Evolutionary conservation across 805 yeast genomes (phyloP).

Genomic region (Ogataea chonburiensis): DNA sequence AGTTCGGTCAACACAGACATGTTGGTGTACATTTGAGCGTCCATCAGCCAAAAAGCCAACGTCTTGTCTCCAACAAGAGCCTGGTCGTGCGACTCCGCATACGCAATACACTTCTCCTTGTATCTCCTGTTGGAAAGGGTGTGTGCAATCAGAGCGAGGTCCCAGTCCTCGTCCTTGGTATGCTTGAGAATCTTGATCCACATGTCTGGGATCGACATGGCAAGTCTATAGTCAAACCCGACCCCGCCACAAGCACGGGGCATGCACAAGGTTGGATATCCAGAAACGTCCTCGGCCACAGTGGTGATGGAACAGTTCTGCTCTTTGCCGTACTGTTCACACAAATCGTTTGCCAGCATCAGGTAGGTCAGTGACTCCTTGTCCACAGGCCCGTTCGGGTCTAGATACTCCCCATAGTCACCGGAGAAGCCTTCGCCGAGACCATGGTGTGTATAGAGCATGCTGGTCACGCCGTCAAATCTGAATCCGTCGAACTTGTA

Average conservation of each 20-base stretch:
- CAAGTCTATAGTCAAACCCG: slow-evolving; percentile 90
- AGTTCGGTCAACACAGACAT: slow-evolving; percentile 77
- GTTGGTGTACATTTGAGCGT: slow-evolving; percentile 95
- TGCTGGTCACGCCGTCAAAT: slow-evolving; percentile 94
- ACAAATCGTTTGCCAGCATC: slow-evolving; percentile 85
- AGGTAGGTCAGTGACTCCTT: slow-evolving; percentile 82
- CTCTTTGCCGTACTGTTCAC: slow-evolving; percentile 48
- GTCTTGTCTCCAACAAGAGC: slow-evolving; percentile 97
- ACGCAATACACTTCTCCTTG: slow-evolving; percentile 84
- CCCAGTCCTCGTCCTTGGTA: slow-evolving; percentile 85
- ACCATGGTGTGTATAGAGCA: slow-evolving; percentile 92
- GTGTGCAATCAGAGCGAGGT: slow-evolving; percentile 72
- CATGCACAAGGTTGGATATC: slow-evolving; percentile 92
- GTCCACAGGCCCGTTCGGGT: slow-evolving; percentile 73
- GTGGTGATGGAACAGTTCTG: slow-evolving; percentile 47
- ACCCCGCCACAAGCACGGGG: slow-evolving; percentile 77
- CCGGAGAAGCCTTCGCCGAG: slow-evolving; percentile 87
- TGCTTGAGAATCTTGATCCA: slow-evolving; percentile 95
- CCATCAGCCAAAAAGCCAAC: slow-evolving; percentile 97
- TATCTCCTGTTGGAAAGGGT: slow-evolving; percentile 87
- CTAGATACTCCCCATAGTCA: slow-evolving; percentile 86
- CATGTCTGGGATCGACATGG: slow-evolving; percentile 99
- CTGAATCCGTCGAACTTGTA: slow-evolving; percentile 92
- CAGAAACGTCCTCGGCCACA: slow-evolving; percentile 95
- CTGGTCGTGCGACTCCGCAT: slow-evolving; percentile 95